Conservation (phyloP, 2,329 filamentous ascomycete genomes). For the Paracoccidioides lutzii region DNA sequence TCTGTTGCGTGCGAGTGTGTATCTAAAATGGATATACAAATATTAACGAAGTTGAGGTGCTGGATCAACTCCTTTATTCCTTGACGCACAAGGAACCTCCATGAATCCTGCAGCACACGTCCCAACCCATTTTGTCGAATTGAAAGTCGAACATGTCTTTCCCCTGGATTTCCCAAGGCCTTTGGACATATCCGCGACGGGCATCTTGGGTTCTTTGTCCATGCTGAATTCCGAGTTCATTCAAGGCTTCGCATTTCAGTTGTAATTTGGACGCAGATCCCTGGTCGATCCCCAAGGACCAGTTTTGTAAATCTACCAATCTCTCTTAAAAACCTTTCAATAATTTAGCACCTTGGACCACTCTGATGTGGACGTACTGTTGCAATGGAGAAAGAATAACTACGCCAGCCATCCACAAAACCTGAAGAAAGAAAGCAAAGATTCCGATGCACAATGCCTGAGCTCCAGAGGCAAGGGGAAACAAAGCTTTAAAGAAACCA, state of each 20-base stretch:
- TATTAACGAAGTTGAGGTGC: neutral
- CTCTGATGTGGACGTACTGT: neutral
- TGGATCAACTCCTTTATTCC: neutral
- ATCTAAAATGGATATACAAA: neutral
- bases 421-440: neutral
- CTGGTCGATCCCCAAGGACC: neutral
- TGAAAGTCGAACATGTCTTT: neutral
- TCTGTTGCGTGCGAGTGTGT: neutral
- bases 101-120: too few species aligned
- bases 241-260: neutral
- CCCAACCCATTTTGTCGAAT: neutral
- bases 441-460: neutral
- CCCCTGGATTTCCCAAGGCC: neutral
- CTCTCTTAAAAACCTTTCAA: neutral
- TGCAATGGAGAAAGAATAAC: neutral
- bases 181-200: neutral
- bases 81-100: too few species aligned
- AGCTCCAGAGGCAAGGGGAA: neutral
- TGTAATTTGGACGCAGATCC: neutral
- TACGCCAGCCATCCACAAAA: neutral
- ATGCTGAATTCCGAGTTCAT: too few species aligned
- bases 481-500: neutral
- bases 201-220: neutral
- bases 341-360: neutral
- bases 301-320: neutral